Base-by-base conservation (phyloP, 2,329 filamentous ascomycete genomes). In the Aspergillus pseudonomiae region DNA sequence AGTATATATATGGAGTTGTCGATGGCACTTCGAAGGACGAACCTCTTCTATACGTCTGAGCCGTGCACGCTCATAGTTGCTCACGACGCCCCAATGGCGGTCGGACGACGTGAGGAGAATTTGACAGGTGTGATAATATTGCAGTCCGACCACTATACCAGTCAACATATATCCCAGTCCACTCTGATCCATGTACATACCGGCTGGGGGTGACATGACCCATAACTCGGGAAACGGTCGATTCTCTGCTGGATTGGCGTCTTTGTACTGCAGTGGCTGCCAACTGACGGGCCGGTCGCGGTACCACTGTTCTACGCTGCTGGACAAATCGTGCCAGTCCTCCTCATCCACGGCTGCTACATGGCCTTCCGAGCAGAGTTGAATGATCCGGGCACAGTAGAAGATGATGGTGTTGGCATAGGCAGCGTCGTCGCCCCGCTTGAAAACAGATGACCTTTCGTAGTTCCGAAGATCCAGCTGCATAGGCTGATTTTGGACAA, bases 351-450 rank as follows among this genome's bases (percentile, higher is more conserved):
- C 68, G 3, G 62, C 53, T 28, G 64, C 41, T 9, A 62, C 63
- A 16, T 71, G 71, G 5, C 66, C 67, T 61, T 64, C 68, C 30
- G 57, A 74, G 54, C 70, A 73, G 32, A 68, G 55, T 24, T 74
- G 75, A 6, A 81, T 69, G 3, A 79, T 78, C 36, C 72, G 74
- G 3, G 78, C 78, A 57, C 79, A 80, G 11, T 79, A 70, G 41
- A 78, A 76, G 6, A 80, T 73, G 7, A 79, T 74, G 9, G 74
- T 65, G 46, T 80, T 81, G 1, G 77, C 76, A 61, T 76, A 77
- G 0, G 79, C 74, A 1, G 74, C 74, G 59, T 80, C 78, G 32
- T 80, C 77, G 0, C 68, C 65, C n/a, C 74, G 72, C 3, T 72
- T 71, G 46, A 80, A 79, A 7, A 77, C 76, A 0, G 74, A 69